Evolutionary conservation across 768 basidiomycete species (phyloP), one percentile per base, ranked within the genome.

Genomic region (Auriscalpium orientale): DNA sequence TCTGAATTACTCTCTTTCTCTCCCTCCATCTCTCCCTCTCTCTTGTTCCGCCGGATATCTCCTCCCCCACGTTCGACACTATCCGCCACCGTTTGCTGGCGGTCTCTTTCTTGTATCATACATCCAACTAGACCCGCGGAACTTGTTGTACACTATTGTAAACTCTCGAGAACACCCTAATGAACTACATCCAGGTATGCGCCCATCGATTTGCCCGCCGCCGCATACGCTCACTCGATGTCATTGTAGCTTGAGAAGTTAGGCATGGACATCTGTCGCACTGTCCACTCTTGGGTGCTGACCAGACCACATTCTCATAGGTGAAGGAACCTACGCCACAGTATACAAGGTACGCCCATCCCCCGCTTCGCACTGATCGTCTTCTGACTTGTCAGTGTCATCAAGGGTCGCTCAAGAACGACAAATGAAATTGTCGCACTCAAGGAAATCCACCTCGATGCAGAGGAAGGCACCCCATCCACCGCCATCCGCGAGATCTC

Each of bases 401-500:
- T n/a, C 38, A 54, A 93, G 91, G 97, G 97, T 15, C 87, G 95
- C 60, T 97, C 94, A 20, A 79, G 95, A 58, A 93, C 93, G 35
- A 98, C 95, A n/a, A 97, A 97, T 65, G 97, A 98, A 71, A 92
- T 97, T 52, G 97, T 99, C 16, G 97, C 97, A 12, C 72, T 99
- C 55, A 99, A 99, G 71, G 97, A 99, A 76, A 99, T 99, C 61
- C 95, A 98, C 67, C 88, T 99, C 58, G 97, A 99, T 76, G 91
- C 97, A 5, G 97, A 99, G 72, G 97, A 99, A 74, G 97, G 97
- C 36, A 99, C 97, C 0, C 97, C 97, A 35, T 94, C 91, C 47
- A 99, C 97, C 13, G 97, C 97, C 54, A 99, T 99, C 69, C 87
- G 97, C 48, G 97, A 99, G 78, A 98, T 99, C 65, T 95, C 91